Conservation (phyloP, 2,329 filamentous ascomycete genomes). For the Cercospora beticola region DNA sequence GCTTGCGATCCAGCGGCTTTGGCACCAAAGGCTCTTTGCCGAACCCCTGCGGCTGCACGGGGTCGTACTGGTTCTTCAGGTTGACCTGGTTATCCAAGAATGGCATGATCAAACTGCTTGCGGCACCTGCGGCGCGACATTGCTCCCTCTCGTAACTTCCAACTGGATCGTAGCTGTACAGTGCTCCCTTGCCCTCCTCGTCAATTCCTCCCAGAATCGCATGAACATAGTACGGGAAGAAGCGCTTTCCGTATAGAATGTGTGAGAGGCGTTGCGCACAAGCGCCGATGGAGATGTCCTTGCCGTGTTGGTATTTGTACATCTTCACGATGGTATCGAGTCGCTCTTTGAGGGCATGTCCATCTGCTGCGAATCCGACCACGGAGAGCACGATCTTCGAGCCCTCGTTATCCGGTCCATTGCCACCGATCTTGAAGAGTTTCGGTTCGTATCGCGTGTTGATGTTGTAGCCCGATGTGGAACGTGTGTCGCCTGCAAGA, state of each 20-base stretch:
- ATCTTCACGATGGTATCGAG: slow-evolving; percentile 96
- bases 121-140: slow-evolving; percentile 88
- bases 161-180: slow-evolving; percentile 97
- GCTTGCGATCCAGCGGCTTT: slow-evolving; percentile 66
- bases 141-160: slow-evolving; percentile 97
- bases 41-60: slow-evolving; percentile 80
- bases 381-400: slow-evolving; percentile 88
- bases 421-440: slow-evolving; percentile 94
- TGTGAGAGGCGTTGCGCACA: slow-evolving; percentile 94
- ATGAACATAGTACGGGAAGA: slow-evolving; percentile 98
- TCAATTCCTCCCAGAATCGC: slow-evolving; percentile 93
- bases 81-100: slow-evolving; percentile 99
- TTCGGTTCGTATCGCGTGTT: slow-evolving; percentile 95
- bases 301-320: slow-evolving; percentile 97
- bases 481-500: slow-evolving; percentile 94
- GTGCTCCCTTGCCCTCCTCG: slow-evolving; percentile 87
- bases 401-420: slow-evolving; percentile 79
- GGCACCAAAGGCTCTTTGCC: slow-evolving; percentile 69
- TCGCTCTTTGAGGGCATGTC: slow-evolving; percentile 87
- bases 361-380: slow-evolving; percentile 93
- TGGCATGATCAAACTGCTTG: slow-evolving; percentile 88
- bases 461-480: slow-evolving; percentile 96
- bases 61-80: slow-evolving; percentile 97
- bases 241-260: slow-evolving; percentile 94
- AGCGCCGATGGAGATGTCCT: slow-evolving; percentile 89